A percentile compares a stretch with the other conserved stretches of the same genome.
phyloP scores from a whole-genome alignment of 192 early-diverging fungal genomes.

The Coemansia sp. region DNA sequence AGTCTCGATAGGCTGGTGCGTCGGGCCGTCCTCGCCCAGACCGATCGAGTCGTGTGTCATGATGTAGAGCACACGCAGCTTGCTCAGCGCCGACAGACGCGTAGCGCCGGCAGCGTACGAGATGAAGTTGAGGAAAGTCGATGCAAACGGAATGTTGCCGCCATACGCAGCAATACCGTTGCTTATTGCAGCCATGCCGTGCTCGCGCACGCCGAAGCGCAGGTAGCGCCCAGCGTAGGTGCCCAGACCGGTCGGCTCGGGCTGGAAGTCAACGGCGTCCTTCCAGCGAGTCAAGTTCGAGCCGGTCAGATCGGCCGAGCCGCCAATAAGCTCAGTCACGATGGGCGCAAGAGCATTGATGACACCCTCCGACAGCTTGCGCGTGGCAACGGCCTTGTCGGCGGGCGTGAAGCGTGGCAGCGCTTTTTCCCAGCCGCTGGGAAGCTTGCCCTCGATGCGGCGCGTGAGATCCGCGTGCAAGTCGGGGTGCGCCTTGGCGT shows the following conservation, averaged over 20 bases:
- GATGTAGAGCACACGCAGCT: slow-evolving; percentile 91
- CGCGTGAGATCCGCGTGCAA: slow-evolving; percentile 72
- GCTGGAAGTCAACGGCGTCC: slow-evolving; percentile 92
- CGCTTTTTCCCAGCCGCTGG: slow-evolving; percentile 65
- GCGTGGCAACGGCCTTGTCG: slow-evolving; percentile 79
- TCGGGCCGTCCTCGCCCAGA: slow-evolving; percentile 97
- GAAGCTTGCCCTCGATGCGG: slow-evolving; percentile 71
- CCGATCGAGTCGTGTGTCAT: slow-evolving; percentile 99
- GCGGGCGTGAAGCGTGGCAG: slow-evolving; percentile 82
- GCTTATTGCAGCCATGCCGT: slow-evolving; percentile 91
- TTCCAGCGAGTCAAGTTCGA: slow-evolving; percentile 98
- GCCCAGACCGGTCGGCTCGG: slow-evolving; percentile 67
- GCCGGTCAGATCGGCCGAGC: slow-evolving; percentile 95
- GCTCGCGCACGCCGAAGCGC: slow-evolving; percentile 96
- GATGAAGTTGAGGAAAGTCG: slow-evolving; percentile 93
- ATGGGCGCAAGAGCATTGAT: slow-evolving; percentile 77
- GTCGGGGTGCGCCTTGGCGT: slow-evolving; percentile 68
- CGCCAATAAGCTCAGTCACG: slow-evolving; percentile 86
- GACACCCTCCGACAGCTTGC: slow-evolving; percentile 85
- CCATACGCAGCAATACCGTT: slow-evolving; percentile 92
- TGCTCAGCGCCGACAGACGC: slow-evolving; percentile 85
- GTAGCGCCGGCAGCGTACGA: slow-evolving; percentile 79
- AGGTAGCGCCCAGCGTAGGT: slow-evolving; percentile 85
- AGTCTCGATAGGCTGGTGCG: slow-evolving; percentile 98
- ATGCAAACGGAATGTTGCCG: slow-evolving; percentile 80